Evolutionary conservation across 352 stramenopile species (phyloP), one percentile per base, ranked within the genome.

Genomic region (Thalassiosira livingstoniorum): DNA sequence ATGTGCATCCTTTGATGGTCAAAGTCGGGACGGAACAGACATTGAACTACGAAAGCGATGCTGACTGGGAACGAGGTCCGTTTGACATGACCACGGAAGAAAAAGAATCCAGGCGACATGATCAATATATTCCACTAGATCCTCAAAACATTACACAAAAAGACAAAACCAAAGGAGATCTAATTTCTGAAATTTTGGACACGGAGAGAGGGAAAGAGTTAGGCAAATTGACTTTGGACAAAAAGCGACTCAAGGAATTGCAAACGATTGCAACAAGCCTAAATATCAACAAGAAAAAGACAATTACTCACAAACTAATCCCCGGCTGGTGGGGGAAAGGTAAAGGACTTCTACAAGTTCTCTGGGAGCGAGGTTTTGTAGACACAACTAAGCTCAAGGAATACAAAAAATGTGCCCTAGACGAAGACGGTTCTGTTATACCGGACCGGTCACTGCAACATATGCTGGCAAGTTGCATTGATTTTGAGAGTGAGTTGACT

Each of bases 161-260:
- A n/a, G n/a, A n/a, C n/a, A 42, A 43, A 43, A 65, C 57, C 34
- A 65, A 65, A 15, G 15, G 7, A 15, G 39, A 47, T 7, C 39
- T 47, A 15, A 15, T 47, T 7, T 47, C 39, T 18, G 57, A 65
- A 42, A 2, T 65, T 23, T 45, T 65, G 7, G 39, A 37, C 5
- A 65, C 57, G 13, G 31, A 42, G n/a, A 2, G 34, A 42, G 57
- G 57, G 42, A 65, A 37, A 39, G 29, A 21, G 29, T 2, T 27
- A 4, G 10, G 57, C 57, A 37, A 65, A 37, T 27, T 13, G 21
- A 35, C 23, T 21, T 64, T 64, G 23, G 34, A 29, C 18, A 64
- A 64, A 34, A 64, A 29, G 27, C 29, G 25, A 35, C n/a, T 64
- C 34, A 64, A 35, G 55, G 55, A 34, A 21, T 64, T 65, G 31